A percentile compares a stretch with the other conserved stretches of the same genome.
Evolutionary conservation across 352 stramenopile genomes (phyloP).

Genomic region (Pythium grandisporangium): DNA sequence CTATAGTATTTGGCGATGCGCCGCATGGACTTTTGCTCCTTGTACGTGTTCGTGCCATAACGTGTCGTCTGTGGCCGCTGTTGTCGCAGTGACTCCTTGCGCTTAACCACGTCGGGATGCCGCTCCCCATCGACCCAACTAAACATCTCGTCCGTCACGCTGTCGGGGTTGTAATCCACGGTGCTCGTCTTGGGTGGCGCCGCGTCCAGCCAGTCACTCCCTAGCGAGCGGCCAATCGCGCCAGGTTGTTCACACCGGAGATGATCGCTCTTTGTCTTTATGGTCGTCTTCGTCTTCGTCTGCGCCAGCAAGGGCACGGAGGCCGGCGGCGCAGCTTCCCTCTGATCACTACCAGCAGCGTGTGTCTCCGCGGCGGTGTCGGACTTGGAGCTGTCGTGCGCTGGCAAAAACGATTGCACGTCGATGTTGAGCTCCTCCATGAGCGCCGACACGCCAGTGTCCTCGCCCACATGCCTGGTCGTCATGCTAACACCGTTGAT

Average conservation of each 20-base stretch:
- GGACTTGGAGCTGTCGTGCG: constrained; percentile 11
- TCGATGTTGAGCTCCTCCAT: constrained; percentile 45
- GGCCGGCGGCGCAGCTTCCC: constrained; percentile 31
- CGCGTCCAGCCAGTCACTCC: constrained; percentile 1
- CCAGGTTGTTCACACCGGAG: too few relatives aligned
- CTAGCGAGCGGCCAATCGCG: too few relatives aligned
- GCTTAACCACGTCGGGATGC: constrained; percentile 41
- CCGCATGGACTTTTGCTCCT: constrained; percentile 28
- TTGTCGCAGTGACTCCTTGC: constrained; percentile 39
- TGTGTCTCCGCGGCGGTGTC: constrained; percentile 29
- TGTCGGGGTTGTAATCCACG: constrained; percentile 6
- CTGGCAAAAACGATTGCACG: constrained; percentile 14
- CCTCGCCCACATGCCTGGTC: constrained; percentile 21
- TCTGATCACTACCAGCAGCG: constrained; percentile 43
- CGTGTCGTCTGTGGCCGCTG: constrained; percentile 21
- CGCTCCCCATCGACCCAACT: constrained; percentile 46
- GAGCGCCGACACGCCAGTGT: constrained; percentile 31
- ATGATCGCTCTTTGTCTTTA: too few relatives aligned
- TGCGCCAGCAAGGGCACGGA: constrained; percentile 14
- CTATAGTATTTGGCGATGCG: constrained; percentile 29
- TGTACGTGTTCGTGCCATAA: constrained; percentile 26
- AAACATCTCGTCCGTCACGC: constrained; percentile 32
- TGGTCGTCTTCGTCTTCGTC: background rate
- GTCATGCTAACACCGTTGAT: background rate
- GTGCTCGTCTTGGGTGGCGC: background rate